Percentiles rank a stretch among this genome's conserved stretches.
Evolutionary conservation across 1,284 basidiomycete species (phyloP).

Genomic region (Papiliotrema flavescens): DNA sequence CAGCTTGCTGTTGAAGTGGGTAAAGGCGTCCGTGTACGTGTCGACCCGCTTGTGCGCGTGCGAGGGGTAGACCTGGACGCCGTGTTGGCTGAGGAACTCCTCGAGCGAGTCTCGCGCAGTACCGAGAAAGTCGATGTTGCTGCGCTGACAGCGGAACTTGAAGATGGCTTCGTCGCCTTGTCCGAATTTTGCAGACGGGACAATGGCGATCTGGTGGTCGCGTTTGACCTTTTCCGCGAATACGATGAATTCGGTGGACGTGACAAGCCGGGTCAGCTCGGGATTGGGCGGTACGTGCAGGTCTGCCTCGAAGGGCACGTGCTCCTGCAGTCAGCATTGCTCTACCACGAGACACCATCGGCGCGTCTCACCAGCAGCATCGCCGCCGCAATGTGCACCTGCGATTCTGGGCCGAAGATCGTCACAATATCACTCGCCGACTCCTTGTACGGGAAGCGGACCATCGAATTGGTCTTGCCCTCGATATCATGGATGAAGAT

Average conservation of each 20-base stretch:
- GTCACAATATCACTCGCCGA: conserved; percentile 72
- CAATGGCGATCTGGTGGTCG: conserved; percentile 85
- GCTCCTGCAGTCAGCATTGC: conserved; percentile 60
- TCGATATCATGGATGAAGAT: conserved; percentile 98
- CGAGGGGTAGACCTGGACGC: conserved; percentile 52
- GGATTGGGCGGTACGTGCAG: conserved; percentile 81
- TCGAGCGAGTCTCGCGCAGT: conserved; percentile 89
- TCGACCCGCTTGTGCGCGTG: conserved; percentile 60
- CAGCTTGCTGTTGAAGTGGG: conserved; percentile 94
- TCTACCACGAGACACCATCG: background rate
- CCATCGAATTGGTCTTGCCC: conserved; percentile 87
- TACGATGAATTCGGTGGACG: conserved; percentile 72
- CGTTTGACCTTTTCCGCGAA: conserved; percentile 84
- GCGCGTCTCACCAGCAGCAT: conserved; percentile 65
- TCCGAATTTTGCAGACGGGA: conserved; percentile 57
- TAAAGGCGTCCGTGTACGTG: conserved; percentile 90
- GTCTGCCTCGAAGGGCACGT: conserved; percentile 96
- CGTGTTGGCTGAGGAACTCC: conserved; percentile 81
- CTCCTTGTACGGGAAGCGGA: conserved; percentile 95
- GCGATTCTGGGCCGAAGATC: conserved; percentile 94
- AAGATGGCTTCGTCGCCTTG: conserved; percentile 74
- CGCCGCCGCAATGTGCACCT: conserved; percentile 92
- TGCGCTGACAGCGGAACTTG: conserved; percentile 91
- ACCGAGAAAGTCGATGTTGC: conserved; percentile 86
- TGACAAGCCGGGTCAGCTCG: conserved; percentile 70